Conservation (phyloP, 164 flowering plant genomes). For the Tetrastigma voinierianum region DNA sequence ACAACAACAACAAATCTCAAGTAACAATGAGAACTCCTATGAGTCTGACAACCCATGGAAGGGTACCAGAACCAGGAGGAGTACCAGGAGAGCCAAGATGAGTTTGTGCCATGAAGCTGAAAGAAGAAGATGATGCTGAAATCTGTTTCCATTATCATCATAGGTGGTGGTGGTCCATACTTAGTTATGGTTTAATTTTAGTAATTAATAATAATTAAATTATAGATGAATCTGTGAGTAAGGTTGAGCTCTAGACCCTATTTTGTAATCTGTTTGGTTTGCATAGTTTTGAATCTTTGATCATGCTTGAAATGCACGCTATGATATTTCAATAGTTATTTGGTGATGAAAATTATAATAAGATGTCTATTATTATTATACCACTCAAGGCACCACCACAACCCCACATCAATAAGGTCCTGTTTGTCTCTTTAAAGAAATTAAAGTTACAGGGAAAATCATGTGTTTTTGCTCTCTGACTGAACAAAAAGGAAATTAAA, state of each 20-base stretch:
- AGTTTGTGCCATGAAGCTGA: constrained; percentile 17
- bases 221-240: too few species aligned
- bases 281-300: background rate
- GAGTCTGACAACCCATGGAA: constrained; percentile 20
- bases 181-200: background rate
- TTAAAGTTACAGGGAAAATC: too few species aligned
- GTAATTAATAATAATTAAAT: too few species aligned
- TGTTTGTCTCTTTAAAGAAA: too few species aligned
- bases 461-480: too few species aligned
- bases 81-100: constrained; percentile 19
- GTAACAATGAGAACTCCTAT: constrained; percentile 23
- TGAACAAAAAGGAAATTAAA: too few species aligned
- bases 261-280: constrained; percentile 2
- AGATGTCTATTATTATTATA: background rate
- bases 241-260: too few species aligned
- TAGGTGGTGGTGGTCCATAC: background rate
- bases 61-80: constrained; percentile 21
- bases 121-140: background rate
- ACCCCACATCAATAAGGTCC: too few species aligned
- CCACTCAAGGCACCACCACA: background rate
- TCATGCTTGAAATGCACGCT: background rate
- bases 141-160: background rate
- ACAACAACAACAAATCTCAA: too few species aligned
- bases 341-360: background rate
- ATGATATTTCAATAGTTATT: background rate